Evolutionary conservation across 2,329 filamentous ascomycete species (phyloP).

Genomic region (Pseudogymnoascus sp.): DNA sequence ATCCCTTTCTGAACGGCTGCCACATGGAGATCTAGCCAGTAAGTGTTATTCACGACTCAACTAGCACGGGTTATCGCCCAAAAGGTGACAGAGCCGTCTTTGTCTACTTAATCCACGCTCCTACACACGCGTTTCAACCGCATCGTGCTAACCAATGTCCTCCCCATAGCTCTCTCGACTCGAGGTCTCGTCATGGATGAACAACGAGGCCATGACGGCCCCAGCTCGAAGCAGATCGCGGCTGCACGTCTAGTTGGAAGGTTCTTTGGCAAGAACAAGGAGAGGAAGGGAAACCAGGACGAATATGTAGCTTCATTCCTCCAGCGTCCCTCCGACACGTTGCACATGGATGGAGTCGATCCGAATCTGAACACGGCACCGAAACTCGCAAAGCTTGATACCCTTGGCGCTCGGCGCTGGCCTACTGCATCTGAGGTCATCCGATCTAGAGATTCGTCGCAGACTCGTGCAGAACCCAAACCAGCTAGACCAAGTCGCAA

Average conservation of each 20-base stretch:
- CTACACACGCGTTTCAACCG: neutral
- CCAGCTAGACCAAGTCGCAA: conserved; percentile 42
- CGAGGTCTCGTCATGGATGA: neutral
- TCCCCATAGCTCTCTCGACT: neutral
- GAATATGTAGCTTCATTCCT: conserved; percentile 52
- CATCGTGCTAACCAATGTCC: neutral
- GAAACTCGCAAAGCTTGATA: conserved; percentile 34
- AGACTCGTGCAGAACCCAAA: conserved; percentile 27
- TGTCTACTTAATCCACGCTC: neutral
- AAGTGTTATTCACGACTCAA: neutral
- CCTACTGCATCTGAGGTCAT: conserved; percentile 38
- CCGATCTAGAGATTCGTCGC: conserved; percentile 12
- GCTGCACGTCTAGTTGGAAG: conserved; percentile 51
- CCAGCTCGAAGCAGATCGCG: conserved; percentile 18
- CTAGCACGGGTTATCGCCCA: neutral
- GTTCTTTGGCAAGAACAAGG: conserved; percentile 33
- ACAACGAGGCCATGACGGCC: neutral
- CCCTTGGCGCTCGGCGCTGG: conserved; percentile 41
- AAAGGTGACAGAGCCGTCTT: neutral
- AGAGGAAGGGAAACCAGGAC: conserved; percentile 32
- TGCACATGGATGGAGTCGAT: conserved; percentile 44
- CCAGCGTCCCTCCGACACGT: conserved; percentile 44
- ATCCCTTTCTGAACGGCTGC: neutral
- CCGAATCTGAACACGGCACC: conserved; percentile 28
- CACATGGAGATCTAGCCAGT: conserved; percentile 4